phyloP scores from a whole-genome alignment of 768 basidiomycete species.

The Astraeus odoratus region DNA sequence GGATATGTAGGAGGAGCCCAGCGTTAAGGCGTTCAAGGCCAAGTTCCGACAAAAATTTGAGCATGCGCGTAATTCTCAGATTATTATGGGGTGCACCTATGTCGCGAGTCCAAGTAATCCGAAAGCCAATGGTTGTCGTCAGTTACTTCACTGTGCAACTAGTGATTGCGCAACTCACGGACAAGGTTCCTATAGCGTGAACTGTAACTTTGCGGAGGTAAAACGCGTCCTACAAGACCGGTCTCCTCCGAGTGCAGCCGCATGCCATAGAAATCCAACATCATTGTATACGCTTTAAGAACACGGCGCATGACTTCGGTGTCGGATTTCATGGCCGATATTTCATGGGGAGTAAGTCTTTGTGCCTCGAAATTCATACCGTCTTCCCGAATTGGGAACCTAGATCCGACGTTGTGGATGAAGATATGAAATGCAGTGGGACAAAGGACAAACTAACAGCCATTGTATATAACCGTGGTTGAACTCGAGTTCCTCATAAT shows the following conservation, averaged over 20 bases:
- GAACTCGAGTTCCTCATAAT: slow-evolving; percentile 55
- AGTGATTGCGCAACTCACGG: slow-evolving; percentile 38
- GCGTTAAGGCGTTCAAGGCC: slow-evolving; percentile 58
- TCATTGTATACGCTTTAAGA: slow-evolving; percentile 55
- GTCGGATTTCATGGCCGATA: slow-evolving; percentile 47
- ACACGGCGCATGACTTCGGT: slow-evolving; percentile 42
- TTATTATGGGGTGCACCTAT: slow-evolving; percentile 68
- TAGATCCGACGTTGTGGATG: slow-evolving; percentile 19
- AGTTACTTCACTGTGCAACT: not conserved
- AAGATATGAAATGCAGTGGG: too few relatives aligned
- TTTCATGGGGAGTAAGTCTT: slow-evolving; percentile 62
- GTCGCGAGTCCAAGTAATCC: not conserved
- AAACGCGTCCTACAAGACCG: slow-evolving; percentile 49
- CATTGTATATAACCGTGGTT: slow-evolving; percentile 76
- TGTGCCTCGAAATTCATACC: slow-evolving; percentile 67
- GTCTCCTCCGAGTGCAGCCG: slow-evolving; percentile 48
- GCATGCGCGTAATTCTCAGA: slow-evolving; percentile 68
- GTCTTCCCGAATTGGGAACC: slow-evolving; percentile 68
- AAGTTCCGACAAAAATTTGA: slow-evolving; percentile 69
- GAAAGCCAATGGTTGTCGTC: not conserved
- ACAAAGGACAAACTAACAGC: slow-evolving; percentile 45
- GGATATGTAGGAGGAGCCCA: slow-evolving; percentile 62
- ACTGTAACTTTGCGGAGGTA: slow-evolving; percentile 43
- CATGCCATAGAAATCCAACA: slow-evolving; percentile 83
- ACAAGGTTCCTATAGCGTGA: slow-evolving; percentile 57